A percentile compares a stretch with the other conserved stretches of the same genome.
Conservation (phyloP, 148 eudicot genomes). For the Beta vulgaris region DNA sequence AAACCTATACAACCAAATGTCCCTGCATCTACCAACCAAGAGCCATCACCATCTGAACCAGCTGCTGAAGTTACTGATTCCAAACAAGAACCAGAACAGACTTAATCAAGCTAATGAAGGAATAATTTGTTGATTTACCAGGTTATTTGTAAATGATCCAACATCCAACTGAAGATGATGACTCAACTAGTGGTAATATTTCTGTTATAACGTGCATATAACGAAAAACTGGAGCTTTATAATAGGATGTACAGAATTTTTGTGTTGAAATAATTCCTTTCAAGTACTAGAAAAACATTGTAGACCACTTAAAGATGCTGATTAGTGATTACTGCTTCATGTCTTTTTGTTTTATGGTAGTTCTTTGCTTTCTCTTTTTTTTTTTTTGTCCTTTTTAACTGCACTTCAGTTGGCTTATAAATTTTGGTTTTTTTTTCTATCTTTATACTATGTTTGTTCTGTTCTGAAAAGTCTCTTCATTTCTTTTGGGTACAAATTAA, state of each 20-base stretch:
- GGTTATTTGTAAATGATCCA: slow-evolving; percentile 22
- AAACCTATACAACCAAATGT: slow-evolving; percentile 37
- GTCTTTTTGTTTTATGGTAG: background rate
- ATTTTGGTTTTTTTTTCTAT: too few relatives aligned
- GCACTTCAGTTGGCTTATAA: too few relatives aligned
- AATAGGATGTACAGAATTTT: slow-evolving; percentile 29
- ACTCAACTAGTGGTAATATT: slow-evolving; percentile 7
- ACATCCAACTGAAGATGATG: background rate
- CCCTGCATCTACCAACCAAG: slow-evolving; percentile 27
- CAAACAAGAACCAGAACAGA: slow-evolving; percentile 28
- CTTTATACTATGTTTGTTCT: too few relatives aligned
- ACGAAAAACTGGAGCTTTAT: slow-evolving; percentile 6
- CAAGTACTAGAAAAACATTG: background rate
- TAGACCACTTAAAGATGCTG: background rate
- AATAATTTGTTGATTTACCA: slow-evolving; percentile 4
- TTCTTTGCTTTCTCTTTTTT: background rate
- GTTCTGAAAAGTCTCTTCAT: too few relatives aligned
- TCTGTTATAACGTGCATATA: slow-evolving; percentile 20
- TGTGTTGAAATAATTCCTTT: background rate
- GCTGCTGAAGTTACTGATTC: slow-evolving; percentile 13
- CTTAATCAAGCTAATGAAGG: slow-evolving; percentile 34
- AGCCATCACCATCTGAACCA: slow-evolving; percentile 34
- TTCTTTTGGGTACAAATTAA: too few relatives aligned
- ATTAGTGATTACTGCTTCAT: background rate
- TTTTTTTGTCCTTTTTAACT: background rate